These are phyloP conservation scores for Plantago major DNA, from an alignment of 257 asterid species.

Conservation along the genomic window DNA sequence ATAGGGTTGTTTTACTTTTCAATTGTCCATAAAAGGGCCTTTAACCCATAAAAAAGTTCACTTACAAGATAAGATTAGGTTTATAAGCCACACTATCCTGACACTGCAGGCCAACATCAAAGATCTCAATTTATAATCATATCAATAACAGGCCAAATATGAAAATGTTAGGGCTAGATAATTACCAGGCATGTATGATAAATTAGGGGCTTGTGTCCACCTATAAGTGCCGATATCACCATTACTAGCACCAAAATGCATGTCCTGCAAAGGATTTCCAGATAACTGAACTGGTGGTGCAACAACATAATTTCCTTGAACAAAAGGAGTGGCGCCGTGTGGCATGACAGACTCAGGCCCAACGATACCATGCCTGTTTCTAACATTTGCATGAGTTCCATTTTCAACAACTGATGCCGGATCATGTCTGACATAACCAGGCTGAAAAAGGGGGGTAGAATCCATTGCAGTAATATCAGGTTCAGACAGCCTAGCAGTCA, in stretches of 20 bases:
- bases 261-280: slow-evolving; percentile 60
- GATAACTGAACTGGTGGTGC: slow-evolving; percentile 52
- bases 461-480: slow-evolving; percentile 31
- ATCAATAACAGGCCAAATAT: slow-evolving; percentile 2
- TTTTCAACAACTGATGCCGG: slow-evolving; percentile 23
- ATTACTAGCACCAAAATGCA: slow-evolving; percentile 39
- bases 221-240: slow-evolving; percentile 44
- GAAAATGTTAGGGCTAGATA: slow-evolving; percentile 5
- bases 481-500: slow-evolving; percentile 30
- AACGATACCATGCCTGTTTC: slow-evolving; percentile 39
- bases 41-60: no score
- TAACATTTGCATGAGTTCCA: slow-evolving; percentile 34
- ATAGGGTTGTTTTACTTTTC: no score
- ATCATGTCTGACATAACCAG: slow-evolving; percentile 36
- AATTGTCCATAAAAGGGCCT: no score
- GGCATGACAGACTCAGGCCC: slow-evolving; percentile 41
- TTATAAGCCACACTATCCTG: no score
- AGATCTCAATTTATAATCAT: slow-evolving; percentile 7
- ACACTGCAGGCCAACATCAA: no score
- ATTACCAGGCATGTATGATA: slow-evolving; percentile 47
- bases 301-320: slow-evolving; percentile 49
- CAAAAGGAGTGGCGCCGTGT: slow-evolving; percentile 34
- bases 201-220: slow-evolving; percentile 59
- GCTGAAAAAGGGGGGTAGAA: slow-evolving; percentile 26
- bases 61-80: no score